Evolutionary conservation across 2,329 filamentous ascomycete genomes (phyloP).

Genomic region (Penicillium sp.): DNA sequence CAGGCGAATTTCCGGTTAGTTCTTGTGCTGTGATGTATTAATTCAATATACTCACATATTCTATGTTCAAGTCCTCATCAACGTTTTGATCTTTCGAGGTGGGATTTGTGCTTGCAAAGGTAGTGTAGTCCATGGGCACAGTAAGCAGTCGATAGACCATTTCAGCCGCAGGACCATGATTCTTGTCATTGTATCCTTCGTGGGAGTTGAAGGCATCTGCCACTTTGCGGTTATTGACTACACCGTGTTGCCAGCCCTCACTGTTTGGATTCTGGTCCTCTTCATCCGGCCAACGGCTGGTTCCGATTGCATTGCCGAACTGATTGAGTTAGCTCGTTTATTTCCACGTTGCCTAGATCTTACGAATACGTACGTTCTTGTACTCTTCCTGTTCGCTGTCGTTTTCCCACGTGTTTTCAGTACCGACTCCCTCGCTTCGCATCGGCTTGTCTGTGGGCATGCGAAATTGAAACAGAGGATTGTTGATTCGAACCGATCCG

Average conservation of each 20-base stretch:
- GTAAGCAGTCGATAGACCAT: constrained; percentile 21
- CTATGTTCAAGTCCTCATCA: constrained; percentile 17
- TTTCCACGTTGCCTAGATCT: not conserved
- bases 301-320: constrained; percentile 19
- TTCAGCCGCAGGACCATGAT: constrained; percentile 17
- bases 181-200: constrained; percentile 8
- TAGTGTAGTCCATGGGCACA: constrained; percentile 14
- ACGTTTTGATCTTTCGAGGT: constrained; percentile 12
- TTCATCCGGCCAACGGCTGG: constrained; percentile 27
- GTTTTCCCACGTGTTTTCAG: constrained; percentile 9
- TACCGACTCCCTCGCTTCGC: constrained; percentile 8
- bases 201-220: constrained; percentile 15
- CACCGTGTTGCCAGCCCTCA: constrained; percentile 17
- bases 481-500: constrained; percentile 38
- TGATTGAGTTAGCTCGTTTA: not conserved
- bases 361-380: constrained; percentile 3
- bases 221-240: constrained; percentile 23
- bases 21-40: not conserved
- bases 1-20: not conserved
- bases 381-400: constrained; percentile 8
- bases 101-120: constrained; percentile 25
- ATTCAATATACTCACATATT: constrained; percentile 36
- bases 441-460: constrained; percentile 28
- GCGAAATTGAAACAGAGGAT: constrained; percentile 48
- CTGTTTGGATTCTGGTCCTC: constrained; percentile 13